Base-by-base conservation (phyloP, 345 rosid species). In the Clausena lansium region DNA sequence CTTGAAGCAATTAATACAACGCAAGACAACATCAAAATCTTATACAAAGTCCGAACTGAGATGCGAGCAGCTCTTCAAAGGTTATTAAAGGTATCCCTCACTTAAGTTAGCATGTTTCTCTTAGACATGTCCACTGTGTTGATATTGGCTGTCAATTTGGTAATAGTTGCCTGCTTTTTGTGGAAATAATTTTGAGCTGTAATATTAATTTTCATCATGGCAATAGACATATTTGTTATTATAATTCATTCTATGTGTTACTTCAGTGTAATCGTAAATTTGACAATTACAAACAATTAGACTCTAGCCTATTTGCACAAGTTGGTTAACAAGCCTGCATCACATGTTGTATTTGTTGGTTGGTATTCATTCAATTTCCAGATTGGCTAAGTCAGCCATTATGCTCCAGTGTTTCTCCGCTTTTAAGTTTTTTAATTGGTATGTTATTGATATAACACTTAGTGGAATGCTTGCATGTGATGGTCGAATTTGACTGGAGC, bases 1-100 rank as follows among this genome's bases (percentile, higher is more conserved):
- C 83, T 61, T 54, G 79, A 85, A 75, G 92, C 98, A 71, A 81
- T 92, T 41, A 87, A 88, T 68, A 82, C 88, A 58, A 84, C 82
- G 57, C 57, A 82, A 28, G 92, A 90, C 67, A 86, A 88, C 75
- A 63, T 89, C 61, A 92, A 90, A 87, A 78, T 73, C 14, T 83
- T 91, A 63, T 92, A 92, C 81, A 92, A 86, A 83, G 89, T 95
- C 75, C 88, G 90, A 82, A 83, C 83, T 76, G 98, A 93, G 87
- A 89, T 90, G 96, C 91, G 93, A 50, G 86, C 89, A 69, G 83
- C 93, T 47, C 78, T 92, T 77, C 93, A 87, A 55, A 89, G 84
- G 85, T 96, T 95, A 80, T 83, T 95, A 65, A 95, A 89, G 97
- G 98, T 93, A 75, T 78, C 14, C 77, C 9, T 35, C 22, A 15